Conservation (phyloP, 352 stramenopile genomes). For the Aphanomyces euteiches region DNA sequence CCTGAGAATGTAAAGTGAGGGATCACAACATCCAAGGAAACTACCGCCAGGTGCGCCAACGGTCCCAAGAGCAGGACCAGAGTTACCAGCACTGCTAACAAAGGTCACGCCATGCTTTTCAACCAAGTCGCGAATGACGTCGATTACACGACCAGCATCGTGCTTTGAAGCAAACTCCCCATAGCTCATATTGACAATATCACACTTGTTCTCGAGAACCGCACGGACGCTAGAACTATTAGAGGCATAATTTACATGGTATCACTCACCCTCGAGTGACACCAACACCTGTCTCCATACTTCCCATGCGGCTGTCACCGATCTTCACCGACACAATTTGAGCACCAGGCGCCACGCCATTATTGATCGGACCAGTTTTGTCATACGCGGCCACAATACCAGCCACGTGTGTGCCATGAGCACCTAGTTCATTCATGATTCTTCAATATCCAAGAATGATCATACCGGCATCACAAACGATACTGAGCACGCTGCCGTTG, state of each 20-base stretch:
- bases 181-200: conserved; percentile 97
- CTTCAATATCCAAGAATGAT: background rate
- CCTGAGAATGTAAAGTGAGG: conserved; percentile 29
- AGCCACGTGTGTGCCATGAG: conserved; percentile 95
- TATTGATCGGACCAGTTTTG: conserved; percentile 76
- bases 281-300: conserved; percentile 89
- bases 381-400: conserved; percentile 92
- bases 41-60: conserved; percentile 85
- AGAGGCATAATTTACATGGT: background rate
- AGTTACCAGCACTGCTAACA: conserved; percentile 92
- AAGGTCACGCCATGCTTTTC: conserved; percentile 92
- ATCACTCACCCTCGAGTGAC: conserved; percentile 28
- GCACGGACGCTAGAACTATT: background rate
- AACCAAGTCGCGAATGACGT: conserved; percentile 88
- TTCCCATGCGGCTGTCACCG: conserved; percentile 89
- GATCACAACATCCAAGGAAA: background rate
- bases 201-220: conserved; percentile 80
- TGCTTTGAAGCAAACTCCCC: conserved; percentile 89
- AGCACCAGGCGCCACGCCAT: conserved; percentile 91
- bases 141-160: conserved; percentile 84
- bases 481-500: conserved; percentile 86
- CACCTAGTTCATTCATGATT: conserved; percentile 21
- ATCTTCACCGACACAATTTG: conserved; percentile 95
- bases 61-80: conserved; percentile 93
- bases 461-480: conserved; percentile 89